Conservation (phyloP, 75 land plant species). For the Adiantum capillusveneris region DNA sequence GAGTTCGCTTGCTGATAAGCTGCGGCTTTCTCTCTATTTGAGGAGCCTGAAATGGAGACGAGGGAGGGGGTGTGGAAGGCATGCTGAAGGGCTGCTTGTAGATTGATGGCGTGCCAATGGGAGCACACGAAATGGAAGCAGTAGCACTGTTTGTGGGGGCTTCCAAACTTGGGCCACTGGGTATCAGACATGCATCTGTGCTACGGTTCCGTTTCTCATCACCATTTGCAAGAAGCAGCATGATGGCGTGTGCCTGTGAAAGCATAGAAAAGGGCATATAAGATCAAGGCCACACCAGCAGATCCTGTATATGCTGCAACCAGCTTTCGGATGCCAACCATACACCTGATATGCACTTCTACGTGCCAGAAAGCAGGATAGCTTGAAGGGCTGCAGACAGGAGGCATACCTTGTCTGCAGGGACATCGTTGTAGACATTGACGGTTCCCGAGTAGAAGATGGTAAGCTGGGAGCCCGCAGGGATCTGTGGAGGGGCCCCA, state of each 20-base stretch:
- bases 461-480: constrained; percentile 29
- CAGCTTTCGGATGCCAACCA: too few species aligned
- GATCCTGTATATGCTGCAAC: too few species aligned
- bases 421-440: constrained; percentile 35
- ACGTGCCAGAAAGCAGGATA: neutral
- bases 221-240: constrained; percentile 49
- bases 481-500: neutral
- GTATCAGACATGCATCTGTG: too few species aligned
- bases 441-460: constrained; percentile 44
- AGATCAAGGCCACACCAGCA: too few species aligned
- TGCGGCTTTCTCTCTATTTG: constrained; percentile 3
- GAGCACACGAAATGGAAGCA: neutral
- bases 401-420: constrained; percentile 39
- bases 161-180: too few species aligned
- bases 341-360: too few species aligned
- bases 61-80: constrained; percentile 3
- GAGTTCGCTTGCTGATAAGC: neutral
- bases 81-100: constrained; percentile 1
- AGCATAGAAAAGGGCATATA: neutral
- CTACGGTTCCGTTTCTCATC: too few species aligned
- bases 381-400: neutral
- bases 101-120: constrained; percentile 7
- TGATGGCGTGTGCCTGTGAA: constrained; percentile 62
- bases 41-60: constrained; percentile 10
- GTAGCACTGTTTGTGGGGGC: too few species aligned